phyloP scores from a whole-genome alignment of 2,329 filamentous ascomycete genomes.

The Verticillium isaacii region DNA sequence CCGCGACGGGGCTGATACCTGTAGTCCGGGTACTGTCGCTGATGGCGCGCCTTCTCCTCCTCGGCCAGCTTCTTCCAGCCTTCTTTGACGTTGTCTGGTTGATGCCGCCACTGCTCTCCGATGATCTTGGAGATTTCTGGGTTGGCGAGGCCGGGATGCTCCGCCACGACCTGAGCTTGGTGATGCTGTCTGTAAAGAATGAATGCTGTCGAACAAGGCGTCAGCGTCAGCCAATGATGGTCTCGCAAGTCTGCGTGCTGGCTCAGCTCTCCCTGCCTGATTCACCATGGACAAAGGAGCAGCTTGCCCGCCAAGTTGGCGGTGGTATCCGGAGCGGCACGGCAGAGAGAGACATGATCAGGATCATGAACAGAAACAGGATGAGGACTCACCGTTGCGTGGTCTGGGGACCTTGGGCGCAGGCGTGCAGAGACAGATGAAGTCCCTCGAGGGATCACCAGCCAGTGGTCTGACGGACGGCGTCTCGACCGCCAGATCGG shows the following conservation, averaged over 20 bases:
- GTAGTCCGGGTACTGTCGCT: conserved; percentile 87
- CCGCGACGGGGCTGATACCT: conserved; percentile 83
- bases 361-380: neutral
- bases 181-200: conserved; percentile 95
- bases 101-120: conserved; percentile 82
- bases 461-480: conserved; percentile 18
- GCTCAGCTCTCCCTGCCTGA: neutral
- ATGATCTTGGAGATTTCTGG: conserved; percentile 98
- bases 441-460: conserved; percentile 23
- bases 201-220: conserved; percentile 62
- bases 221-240: conserved; percentile 17
- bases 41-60: conserved; percentile 87
- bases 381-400: conserved; percentile 47
- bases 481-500: conserved; percentile 29
- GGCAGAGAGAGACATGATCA: neutral
- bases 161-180: conserved; percentile 73
- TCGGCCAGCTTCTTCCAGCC: conserved; percentile 88
- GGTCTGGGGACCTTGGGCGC: conserved; percentile 54
- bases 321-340: conserved; percentile 6
- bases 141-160: conserved; percentile 87
- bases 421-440: conserved; percentile 52
- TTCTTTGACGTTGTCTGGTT: conserved; percentile 69
- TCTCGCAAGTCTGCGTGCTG: conserved; percentile 4
- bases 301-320: neutral
- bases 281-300: conserved; percentile 11